These are phyloP conservation scores for Theileria parva DNA, from an alignment of 169 alveolate species.

Conservation along the genomic window DNA sequence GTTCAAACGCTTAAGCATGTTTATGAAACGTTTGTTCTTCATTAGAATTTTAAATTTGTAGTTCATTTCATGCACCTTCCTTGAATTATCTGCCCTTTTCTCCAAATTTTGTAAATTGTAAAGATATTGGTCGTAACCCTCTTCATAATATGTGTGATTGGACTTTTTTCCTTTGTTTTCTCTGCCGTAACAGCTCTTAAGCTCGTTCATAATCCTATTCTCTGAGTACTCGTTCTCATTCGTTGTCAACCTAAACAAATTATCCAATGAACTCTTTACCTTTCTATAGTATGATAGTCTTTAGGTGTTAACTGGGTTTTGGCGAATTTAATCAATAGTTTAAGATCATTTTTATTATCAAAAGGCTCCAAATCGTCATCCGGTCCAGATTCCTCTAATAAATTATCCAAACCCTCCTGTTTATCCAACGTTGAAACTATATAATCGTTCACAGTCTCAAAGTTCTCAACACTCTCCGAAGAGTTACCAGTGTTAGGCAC, in stretches of 20 bases:
- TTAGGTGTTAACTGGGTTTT: not conserved
- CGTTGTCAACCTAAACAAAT: not conserved
- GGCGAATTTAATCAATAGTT: not conserved
- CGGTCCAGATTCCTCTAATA: too few species aligned
- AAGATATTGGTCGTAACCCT: constrained; percentile 35
- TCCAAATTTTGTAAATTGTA: not conserved
- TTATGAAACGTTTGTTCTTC: constrained; percentile 37
- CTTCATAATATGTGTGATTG: constrained; percentile 55
- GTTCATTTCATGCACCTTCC: not conserved
- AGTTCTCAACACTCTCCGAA: too few species aligned
- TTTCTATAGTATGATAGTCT: not conserved
- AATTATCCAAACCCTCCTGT: too few species aligned
- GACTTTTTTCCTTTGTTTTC: constrained; percentile 29
- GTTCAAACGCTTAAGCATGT: constrained; percentile 46
- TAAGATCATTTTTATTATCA: not conserved
- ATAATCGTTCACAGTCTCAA: too few species aligned
- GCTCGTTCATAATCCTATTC: not conserved
- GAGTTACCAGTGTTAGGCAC: too few species aligned
- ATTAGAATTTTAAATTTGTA: constrained; percentile 29
- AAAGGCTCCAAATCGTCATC: too few species aligned
- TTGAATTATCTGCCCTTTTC: constrained; percentile 3
- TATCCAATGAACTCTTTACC: not conserved
- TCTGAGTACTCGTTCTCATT: not conserved
- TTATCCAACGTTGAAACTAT: too few species aligned
- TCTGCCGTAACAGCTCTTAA: not conserved